These are phyloP conservation scores for Pseudomassariella vexata DNA, from an alignment of 2,329 filamentous ascomycete genomes.

Conservation along the genomic window DNA sequence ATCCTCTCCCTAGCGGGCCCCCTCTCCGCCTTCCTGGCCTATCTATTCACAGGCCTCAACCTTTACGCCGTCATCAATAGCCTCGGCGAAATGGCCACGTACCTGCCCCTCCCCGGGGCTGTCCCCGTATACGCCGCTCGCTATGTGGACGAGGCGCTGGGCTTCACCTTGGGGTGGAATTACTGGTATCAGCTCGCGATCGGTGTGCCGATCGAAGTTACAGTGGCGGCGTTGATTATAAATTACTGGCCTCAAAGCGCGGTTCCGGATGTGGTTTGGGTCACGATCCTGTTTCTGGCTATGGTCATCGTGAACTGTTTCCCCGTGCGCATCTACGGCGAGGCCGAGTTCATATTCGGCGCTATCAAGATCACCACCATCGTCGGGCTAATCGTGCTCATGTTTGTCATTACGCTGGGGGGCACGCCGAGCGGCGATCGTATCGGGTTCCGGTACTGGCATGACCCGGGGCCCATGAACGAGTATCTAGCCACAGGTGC, in stretches of 20 bases:
- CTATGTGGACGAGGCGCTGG: conserved; percentile 35
- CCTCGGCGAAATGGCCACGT: conserved; percentile 43
- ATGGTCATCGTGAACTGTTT: conserved; percentile 11
- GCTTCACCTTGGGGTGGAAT: conserved; percentile 38
- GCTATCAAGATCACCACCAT: conserved; percentile 24
- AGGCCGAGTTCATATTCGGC: conserved; percentile 6
- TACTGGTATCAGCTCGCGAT: conserved; percentile 33
- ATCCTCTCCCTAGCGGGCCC: conserved; percentile 36
- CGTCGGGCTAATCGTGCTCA: conserved; percentile 43
- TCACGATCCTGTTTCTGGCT: conserved; percentile 13
- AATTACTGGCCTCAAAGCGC: conserved; percentile 14
- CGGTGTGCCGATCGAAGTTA: conserved; percentile 22
- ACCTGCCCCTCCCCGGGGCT: conserved; percentile 41
- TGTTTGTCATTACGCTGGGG: conserved; percentile 41
- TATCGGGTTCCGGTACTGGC: conserved; percentile 42
- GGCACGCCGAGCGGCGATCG: conserved; percentile 33
- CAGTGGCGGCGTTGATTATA: conserved; percentile 14
- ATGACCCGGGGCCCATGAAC: conserved; percentile 35
- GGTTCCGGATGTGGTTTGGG: conserved; percentile 13
- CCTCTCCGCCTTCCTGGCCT: conserved; percentile 33
- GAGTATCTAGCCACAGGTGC: conserved; percentile 31
- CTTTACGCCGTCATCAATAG: conserved; percentile 40
- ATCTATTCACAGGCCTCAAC: conserved; percentile 36
- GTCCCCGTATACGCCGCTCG: conserved; percentile 43
- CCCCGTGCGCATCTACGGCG: conserved; percentile 4